Evolutionary conservation across 768 basidiomycete genomes (phyloP).

Genomic region (Tephrocybe rancida): DNA sequence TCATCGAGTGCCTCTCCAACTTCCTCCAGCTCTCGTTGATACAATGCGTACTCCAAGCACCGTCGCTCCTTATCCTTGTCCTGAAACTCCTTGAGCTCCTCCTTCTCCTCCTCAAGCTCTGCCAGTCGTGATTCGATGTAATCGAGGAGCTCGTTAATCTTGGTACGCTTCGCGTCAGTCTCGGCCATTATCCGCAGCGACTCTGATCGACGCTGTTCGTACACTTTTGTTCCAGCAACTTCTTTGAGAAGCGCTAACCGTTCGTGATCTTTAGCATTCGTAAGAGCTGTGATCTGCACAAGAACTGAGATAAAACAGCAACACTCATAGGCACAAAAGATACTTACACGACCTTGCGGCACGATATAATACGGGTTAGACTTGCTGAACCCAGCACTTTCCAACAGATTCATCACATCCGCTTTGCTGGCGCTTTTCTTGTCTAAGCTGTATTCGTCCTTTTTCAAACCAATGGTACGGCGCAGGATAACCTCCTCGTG

Average conservation of each 20-base stretch:
- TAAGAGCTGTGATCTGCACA: constrained; percentile 86
- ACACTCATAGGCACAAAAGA: background rate
- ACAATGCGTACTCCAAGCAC: constrained; percentile 93
- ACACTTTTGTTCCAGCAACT: constrained; percentile 97
- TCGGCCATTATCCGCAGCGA: constrained; percentile 97
- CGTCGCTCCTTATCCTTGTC: constrained; percentile 93
- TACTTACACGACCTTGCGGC: constrained; percentile 90
- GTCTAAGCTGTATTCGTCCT: constrained; percentile 97
- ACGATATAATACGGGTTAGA: constrained; percentile 99
- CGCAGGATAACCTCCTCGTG: constrained; percentile 86
- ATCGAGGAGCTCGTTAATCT: constrained; percentile 87
- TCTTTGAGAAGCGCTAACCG: constrained; percentile 94
- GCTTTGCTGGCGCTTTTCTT: constrained; percentile 95
- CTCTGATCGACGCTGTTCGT: constrained; percentile 91
- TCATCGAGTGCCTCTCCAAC: constrained; percentile 84
- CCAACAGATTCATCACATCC: constrained; percentile 96
- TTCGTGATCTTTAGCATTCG: constrained; percentile 96
- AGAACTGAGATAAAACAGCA: constrained; percentile 8
- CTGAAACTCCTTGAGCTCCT: constrained; percentile 96
- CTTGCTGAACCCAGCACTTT: constrained; percentile 96
- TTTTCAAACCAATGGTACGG: constrained; percentile 95
- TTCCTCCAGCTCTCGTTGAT: constrained; percentile 89
- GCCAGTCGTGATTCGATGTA: constrained; percentile 88
- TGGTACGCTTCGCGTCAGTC: constrained; percentile 89
- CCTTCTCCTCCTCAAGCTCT: constrained; percentile 97